Conservation (phyloP, 129 eudicot genomes). For the Artemisia tridentata region DNA sequence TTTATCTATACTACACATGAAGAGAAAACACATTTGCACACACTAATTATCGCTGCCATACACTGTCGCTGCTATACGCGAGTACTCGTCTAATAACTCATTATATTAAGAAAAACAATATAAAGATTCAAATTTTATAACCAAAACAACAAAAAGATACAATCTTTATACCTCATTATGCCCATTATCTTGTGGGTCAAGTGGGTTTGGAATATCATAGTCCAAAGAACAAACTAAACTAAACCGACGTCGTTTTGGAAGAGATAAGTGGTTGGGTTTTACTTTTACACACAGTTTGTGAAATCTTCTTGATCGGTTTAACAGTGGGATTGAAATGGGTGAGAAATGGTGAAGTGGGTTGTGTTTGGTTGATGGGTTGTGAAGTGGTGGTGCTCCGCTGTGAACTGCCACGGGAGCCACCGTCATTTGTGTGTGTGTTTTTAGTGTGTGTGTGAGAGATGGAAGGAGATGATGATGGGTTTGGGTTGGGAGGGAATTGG, state of each 20-base stretch:
- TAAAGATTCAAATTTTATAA: no score
- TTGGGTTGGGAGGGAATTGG: conserved; percentile 25
- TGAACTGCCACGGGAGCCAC: conserved; percentile 22
- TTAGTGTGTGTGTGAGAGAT: conserved; percentile 10
- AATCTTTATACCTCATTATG: conserved; percentile 21
- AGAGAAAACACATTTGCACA: no score
- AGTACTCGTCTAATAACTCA: neutral
- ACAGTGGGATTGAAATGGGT: conserved; percentile 1
- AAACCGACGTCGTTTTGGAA: conserved; percentile 15
- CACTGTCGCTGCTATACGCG: no score
- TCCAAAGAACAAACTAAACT: conserved; percentile 47
- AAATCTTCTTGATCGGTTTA: conserved; percentile 23
- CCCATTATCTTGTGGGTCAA: conserved; percentile 34
- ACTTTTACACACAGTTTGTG: conserved; percentile 1
- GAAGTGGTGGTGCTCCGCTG: conserved; percentile 29
- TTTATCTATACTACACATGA: no score
- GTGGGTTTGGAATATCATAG: conserved; percentile 56
- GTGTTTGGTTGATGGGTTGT: conserved; percentile 18
- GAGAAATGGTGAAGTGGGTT: conserved; percentile 9
- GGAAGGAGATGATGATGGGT: conserved; percentile 9
- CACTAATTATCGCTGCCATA: no score
- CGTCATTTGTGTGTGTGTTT: conserved; percentile 12
- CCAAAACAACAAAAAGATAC: neutral
- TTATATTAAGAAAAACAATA: neutral
- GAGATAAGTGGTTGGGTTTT: conserved; percentile 8